Evolutionary conservation across 2,329 filamentous ascomycete species (phyloP), one percentile per base, ranked within the genome.

Genomic region (Byssoonygena ceratinophila): DNA sequence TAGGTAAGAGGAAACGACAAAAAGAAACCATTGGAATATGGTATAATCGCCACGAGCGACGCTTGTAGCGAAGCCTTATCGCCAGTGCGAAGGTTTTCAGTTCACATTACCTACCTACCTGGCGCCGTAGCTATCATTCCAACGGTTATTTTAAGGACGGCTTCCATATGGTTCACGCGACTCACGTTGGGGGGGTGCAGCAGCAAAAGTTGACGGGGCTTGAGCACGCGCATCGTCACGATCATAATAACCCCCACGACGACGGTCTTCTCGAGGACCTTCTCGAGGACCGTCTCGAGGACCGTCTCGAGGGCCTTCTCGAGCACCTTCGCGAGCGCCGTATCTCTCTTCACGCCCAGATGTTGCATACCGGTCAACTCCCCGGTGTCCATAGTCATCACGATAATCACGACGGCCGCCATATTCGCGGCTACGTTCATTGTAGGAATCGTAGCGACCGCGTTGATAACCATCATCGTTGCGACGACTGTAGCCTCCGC

Each of bases 311-410:
- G 67, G 66, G 51, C 69, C 70, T 57, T 77, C 75, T 62, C 72
- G 68, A 54, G 68, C 63, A 44, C 65, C n/a, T n/a, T n/a, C n/a
- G n/a, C n/a, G n/a, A n/a, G n/a, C n/a, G n/a, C n/a, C 66, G 53
- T 74, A 72, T 67, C 71, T 55, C 71, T 71, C 53, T 53, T 67
- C 65, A 54, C 67, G 64, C 48, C 64, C 63, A 39, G 63, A 63
- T 34, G 62, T 78, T 59, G 77, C 76, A 68, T 81, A 80, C 46
- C 75, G 73, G 56, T 81, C 78, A 55, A 81, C 75, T 48, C 76
- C 71, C 31, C 64, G 63, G 49, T 69, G 57, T 63, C 66, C 57
- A 44, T 57, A 55, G 5, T 61, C 59, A 41, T 61, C 60, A 31
- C 59, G 58, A 45, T 56, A 58, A n/a, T 61, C 58, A 46, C 60